These are phyloP conservation scores for Zymoseptoria brevis DNA, from an alignment of 2,329 filamentous ascomycete genomes.

Conservation along the genomic window DNA sequence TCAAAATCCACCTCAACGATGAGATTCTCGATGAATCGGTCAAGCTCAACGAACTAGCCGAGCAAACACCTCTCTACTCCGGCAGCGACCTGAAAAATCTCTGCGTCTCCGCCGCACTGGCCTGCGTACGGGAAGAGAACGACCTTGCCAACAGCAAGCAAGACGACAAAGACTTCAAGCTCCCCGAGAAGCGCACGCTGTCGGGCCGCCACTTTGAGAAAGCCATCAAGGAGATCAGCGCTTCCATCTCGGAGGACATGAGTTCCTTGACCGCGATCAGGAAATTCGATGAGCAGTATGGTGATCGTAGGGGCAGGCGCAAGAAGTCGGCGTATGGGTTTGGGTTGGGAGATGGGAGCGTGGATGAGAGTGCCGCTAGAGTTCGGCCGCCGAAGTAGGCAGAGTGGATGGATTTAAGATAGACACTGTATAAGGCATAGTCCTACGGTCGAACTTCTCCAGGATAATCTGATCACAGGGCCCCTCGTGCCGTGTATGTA, in stretches of 20 bases:
- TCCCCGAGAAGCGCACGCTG: constrained; percentile 62
- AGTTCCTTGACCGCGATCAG: constrained; percentile 72
- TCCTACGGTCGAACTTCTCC: not conserved
- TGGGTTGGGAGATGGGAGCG: constrained; percentile 19
- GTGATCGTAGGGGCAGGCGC: constrained; percentile 61
- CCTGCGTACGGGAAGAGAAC: constrained; percentile 69
- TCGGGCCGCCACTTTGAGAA: constrained; percentile 68
- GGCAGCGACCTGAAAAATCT: constrained; percentile 79
- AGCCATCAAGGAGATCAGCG: constrained; percentile 79
- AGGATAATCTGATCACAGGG: too few relatives aligned
- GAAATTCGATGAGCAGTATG: constrained; percentile 94
- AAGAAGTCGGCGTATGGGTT: constrained; percentile 31
- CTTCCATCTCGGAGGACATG: constrained; percentile 94
- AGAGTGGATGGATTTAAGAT: not conserved
- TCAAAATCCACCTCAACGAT: constrained; percentile 62
- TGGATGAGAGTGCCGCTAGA: constrained; percentile 27
- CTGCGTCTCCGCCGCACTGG: constrained; percentile 69
- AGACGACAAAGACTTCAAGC: constrained; percentile 41
- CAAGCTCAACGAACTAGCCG: constrained; percentile 54
- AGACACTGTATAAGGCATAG: not conserved
- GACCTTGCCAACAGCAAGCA: constrained; percentile 28
- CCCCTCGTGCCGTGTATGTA: too few relatives aligned
- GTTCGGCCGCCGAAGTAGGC: constrained; percentile 16
- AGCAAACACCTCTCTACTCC: constrained; percentile 67
- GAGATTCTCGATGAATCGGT: constrained; percentile 57